Percentiles rank a stretch among this genome's conserved stretches.
These are phyloP conservation scores for Colletotrichum zoysiae DNA, from an alignment of 2,329 filamentous ascomycete species.

Conservation along the genomic window DNA sequence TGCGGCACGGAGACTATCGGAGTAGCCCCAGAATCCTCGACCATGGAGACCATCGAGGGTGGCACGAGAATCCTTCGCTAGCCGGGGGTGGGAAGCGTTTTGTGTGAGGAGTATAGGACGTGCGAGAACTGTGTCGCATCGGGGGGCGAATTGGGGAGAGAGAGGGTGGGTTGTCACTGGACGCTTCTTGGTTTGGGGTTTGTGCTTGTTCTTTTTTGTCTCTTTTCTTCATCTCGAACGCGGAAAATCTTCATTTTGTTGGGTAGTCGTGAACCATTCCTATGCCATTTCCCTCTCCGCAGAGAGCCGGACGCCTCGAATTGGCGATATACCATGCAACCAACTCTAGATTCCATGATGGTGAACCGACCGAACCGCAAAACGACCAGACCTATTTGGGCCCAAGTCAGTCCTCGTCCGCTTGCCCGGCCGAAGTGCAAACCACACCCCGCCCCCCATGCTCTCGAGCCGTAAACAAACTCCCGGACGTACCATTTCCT, in stretches of 20 bases:
- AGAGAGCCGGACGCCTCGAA: conserved; percentile 61
- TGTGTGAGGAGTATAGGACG: not conserved
- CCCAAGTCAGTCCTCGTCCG: conserved; percentile 9
- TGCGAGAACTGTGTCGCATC: conserved; percentile 13
- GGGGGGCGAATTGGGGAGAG: conserved; percentile 3
- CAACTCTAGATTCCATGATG: conserved; percentile 44
- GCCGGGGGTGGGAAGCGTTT: conserved; percentile 54
- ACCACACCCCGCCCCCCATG: conserved; percentile 5
- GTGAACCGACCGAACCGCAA: conserved; percentile 44
- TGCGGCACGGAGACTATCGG: conserved; percentile 71
- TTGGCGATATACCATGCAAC: conserved; percentile 47
- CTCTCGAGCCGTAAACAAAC: conserved; percentile 22
- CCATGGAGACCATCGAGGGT: conserved; percentile 55
- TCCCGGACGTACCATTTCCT: conserved; percentile 37
- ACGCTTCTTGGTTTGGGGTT: conserved; percentile 48
- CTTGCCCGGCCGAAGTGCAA: conserved; percentile 3
- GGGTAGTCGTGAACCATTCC: conserved; percentile 43
- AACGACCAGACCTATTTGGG: conserved; percentile 38
- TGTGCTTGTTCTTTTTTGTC: not conserved
- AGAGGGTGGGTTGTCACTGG: conserved; percentile 17
- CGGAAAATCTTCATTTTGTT: conserved; percentile 45
- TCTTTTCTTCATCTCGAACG: conserved; percentile 52
- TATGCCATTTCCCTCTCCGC: conserved; percentile 43
- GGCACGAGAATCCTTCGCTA: conserved; percentile 68
- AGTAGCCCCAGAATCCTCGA: conserved; percentile 69